Evolutionary conservation across 2,329 filamentous ascomycete genomes (phyloP).

Genomic region (Fusarium abutilonis): DNA sequence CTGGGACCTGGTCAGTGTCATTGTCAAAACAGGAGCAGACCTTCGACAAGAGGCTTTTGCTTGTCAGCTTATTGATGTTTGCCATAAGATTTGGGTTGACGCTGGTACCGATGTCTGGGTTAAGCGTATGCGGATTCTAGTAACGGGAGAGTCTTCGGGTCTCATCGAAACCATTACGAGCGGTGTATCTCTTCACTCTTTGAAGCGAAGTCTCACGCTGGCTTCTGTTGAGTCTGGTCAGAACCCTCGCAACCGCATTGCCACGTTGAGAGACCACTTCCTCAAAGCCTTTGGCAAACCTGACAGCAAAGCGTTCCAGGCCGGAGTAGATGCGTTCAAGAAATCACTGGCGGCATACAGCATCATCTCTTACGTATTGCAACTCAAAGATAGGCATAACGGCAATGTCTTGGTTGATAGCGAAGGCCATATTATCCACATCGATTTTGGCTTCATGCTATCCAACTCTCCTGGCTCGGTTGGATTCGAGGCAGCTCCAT

Average conservation of each 20-base stretch:
- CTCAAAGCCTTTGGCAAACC: constrained; percentile 79
- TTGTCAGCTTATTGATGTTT: constrained; percentile 84
- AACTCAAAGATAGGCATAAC: constrained; percentile 87
- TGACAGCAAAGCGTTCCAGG: constrained; percentile 74
- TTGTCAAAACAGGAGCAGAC: constrained; percentile 87
- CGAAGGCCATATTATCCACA: constrained; percentile 86
- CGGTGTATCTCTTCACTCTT: constrained; percentile 84
- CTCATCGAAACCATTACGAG: constrained; percentile 90
- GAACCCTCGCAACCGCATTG: constrained; percentile 79
- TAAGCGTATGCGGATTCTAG: constrained; percentile 86
- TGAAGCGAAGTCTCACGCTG: constrained; percentile 83
- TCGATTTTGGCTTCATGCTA: constrained; percentile 91
- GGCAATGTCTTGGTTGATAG: constrained; percentile 88
- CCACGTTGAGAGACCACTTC: constrained; percentile 84
- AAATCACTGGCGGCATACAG: constrained; percentile 86
- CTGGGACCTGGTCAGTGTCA: constrained; percentile 87
- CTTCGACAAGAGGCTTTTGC: constrained; percentile 87
- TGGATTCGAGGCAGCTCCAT: constrained; percentile 86
- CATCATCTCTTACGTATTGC: constrained; percentile 83
- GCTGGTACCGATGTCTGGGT: constrained; percentile 84
- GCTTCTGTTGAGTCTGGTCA: constrained; percentile 76
- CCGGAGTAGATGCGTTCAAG: constrained; percentile 81
- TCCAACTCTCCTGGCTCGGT: constrained; percentile 86
- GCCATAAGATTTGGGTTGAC: constrained; percentile 83
- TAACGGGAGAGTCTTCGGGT: constrained; percentile 85